Evolutionary conservation across 2,329 filamentous ascomycete species (phyloP).

Genomic region (Knoxdaviesia capensis): DNA sequence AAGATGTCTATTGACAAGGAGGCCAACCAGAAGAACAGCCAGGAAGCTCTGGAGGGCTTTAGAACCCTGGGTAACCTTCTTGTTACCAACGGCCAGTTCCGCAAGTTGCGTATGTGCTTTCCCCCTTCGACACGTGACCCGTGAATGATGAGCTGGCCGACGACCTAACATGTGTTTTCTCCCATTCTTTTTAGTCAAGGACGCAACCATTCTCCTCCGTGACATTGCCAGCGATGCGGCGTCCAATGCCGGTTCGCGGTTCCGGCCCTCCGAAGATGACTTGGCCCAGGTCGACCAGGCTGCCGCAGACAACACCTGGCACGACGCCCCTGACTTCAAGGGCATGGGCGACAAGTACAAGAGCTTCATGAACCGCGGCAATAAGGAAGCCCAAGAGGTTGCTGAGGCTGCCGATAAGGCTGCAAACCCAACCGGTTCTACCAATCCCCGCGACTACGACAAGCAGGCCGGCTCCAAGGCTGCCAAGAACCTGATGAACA

Average conservation of each 20-base stretch:
- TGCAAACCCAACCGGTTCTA: conserved; percentile 15
- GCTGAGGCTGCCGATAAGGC: conserved; percentile 29
- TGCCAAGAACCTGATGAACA: conserved; percentile 23
- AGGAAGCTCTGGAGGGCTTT: conserved; percentile 66
- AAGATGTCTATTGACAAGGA: conserved; percentile 54
- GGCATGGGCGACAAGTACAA: conserved; percentile 50
- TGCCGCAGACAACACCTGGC: conserved; percentile 84
- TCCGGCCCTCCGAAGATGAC: conserved; percentile 62
- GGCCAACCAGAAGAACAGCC: conserved; percentile 60
- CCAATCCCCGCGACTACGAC: conserved; percentile 24
- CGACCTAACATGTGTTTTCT: background rate
- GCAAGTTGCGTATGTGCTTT: conserved; percentile 53
- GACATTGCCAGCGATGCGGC: conserved; percentile 89
- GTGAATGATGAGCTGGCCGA: too few species aligned
- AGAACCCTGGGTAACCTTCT: conserved; percentile 75
- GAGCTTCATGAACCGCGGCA: conserved; percentile 39
- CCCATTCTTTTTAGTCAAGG: conserved; percentile 33
- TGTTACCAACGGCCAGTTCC: conserved; percentile 90
- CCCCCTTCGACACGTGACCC: too few species aligned
- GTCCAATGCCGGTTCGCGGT: conserved; percentile 49
- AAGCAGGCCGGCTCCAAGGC: conserved; percentile 24
- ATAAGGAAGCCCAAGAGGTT: conserved; percentile 39
- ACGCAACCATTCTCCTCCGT: conserved; percentile 61
- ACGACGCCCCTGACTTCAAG: conserved; percentile 62
- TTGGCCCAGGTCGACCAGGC: conserved; percentile 62